A percentile compares a stretch with the other conserved stretches of the same genome.
phyloP scores from a whole-genome alignment of 2,329 filamentous ascomycete genomes.

The Didymella pinodella region DNA sequence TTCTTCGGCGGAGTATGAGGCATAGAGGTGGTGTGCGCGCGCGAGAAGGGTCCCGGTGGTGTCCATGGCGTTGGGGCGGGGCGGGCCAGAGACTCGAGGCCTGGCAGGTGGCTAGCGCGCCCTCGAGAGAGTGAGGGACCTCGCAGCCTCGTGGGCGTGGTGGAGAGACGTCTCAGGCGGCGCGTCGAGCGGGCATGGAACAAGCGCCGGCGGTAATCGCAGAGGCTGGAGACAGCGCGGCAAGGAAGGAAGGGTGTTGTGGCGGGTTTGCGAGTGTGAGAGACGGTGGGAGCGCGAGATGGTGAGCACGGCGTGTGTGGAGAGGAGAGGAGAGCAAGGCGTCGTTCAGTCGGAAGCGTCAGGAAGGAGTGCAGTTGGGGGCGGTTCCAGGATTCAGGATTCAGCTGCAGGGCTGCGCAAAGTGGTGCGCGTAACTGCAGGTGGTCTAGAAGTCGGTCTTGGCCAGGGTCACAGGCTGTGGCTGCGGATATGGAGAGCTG shows the following conservation, averaged over 20 bases:
- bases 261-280: constrained; percentile 4
- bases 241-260: constrained; percentile 19
- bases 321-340: background rate
- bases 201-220: constrained; percentile 16
- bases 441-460: constrained; percentile 10
- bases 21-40: constrained; percentile 12
- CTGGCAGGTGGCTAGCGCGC: constrained; percentile 23
- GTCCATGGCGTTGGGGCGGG: constrained; percentile 53
- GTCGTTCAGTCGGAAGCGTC: background rate
- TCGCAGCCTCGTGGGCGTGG: constrained; percentile 10
- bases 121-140: background rate
- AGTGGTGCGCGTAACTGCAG: constrained; percentile 19
- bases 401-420: constrained; percentile 12
- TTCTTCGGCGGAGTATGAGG: constrained; percentile 5
- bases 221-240: constrained; percentile 18
- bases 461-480: too few species aligned
- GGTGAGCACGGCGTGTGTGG: background rate
- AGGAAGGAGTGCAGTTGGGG: constrained; percentile 21
- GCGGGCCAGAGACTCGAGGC: constrained; percentile 19
- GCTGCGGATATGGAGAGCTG: background rate
- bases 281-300: constrained; percentile 3
- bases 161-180: constrained; percentile 10
- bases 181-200: constrained; percentile 26
- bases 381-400: constrained; percentile 5
- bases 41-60: constrained; percentile 43